These are phyloP conservation scores for Echria macrotheca DNA, from an alignment of 495 filamentous ascomycete genomes.

Conservation along the genomic window DNA sequence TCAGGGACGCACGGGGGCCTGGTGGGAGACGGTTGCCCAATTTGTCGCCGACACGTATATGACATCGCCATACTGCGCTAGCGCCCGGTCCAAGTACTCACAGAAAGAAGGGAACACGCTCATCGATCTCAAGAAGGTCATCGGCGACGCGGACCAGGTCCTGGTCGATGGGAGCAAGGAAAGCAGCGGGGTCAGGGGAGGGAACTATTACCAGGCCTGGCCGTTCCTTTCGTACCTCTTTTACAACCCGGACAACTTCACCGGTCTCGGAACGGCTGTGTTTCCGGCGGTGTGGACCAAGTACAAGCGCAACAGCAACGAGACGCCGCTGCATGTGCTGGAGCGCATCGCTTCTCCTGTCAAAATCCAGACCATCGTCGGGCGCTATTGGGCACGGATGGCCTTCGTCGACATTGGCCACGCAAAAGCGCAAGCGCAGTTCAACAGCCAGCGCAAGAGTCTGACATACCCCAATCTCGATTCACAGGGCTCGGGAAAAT, in stretches of 20 bases:
- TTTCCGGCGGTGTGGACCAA: constrained; percentile 36
- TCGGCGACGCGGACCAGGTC: constrained; percentile 38
- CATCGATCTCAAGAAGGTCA: constrained; percentile 39
- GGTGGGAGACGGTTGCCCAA: constrained; percentile 44
- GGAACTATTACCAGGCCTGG: constrained; percentile 33
- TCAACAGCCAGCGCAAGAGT: constrained; percentile 23
- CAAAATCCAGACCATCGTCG: constrained; percentile 36
- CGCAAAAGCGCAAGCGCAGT: constrained; percentile 30
- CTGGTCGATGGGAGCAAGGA: constrained; percentile 37
- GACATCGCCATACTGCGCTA: constrained; percentile 32
- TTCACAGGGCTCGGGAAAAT: constrained; percentile 30
- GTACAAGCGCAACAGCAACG: constrained; percentile 39
- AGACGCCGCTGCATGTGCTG: constrained; percentile 39
- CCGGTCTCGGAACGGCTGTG: constrained; percentile 31
- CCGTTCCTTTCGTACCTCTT: constrained; percentile 39
- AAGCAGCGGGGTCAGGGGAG: too few species aligned
- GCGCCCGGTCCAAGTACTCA: constrained; percentile 22
- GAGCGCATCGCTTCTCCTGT: constrained; percentile 27
- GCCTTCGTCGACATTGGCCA: constrained; percentile 43
- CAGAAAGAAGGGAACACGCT: constrained; percentile 32
- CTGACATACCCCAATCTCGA: constrained; percentile 41
- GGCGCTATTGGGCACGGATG: constrained; percentile 43
- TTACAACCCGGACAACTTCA: constrained; percentile 38
- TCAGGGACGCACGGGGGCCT: constrained; percentile 38
- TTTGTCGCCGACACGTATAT: constrained; percentile 43